Conservation (phyloP, 1,284 basidiomycete genomes). For the Vanrija humicola region DNA sequence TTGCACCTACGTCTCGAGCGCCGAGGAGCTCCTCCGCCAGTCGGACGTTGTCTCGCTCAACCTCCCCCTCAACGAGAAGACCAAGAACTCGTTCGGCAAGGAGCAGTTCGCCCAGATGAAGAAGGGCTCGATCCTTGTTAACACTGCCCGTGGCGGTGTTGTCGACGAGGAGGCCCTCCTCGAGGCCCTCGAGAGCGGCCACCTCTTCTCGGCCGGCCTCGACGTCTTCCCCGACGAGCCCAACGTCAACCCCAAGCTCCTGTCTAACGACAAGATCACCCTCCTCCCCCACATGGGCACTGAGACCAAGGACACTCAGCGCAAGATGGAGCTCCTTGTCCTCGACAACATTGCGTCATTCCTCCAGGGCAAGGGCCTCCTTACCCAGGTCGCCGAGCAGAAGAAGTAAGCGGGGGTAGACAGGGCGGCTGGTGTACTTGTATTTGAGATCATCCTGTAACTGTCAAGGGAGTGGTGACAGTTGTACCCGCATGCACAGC, state of each 20-base stretch:
- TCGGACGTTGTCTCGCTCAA: slow-evolving; percentile 68
- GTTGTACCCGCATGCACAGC: too few species aligned
- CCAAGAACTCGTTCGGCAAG: slow-evolving; percentile 70
- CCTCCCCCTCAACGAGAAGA: slow-evolving; percentile 60
- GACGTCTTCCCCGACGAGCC: slow-evolving; percentile 91
- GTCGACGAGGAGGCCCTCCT: slow-evolving; percentile 83
- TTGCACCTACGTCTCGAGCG: slow-evolving; percentile 61
- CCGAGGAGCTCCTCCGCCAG: slow-evolving; percentile 68
- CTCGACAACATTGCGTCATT: slow-evolving; percentile 45
- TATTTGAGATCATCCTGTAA: too few species aligned
- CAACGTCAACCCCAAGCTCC: slow-evolving; percentile 70
- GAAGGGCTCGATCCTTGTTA: slow-evolving; percentile 74
- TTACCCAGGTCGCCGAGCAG: slow-evolving; percentile 48
- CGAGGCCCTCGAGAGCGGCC: slow-evolving; percentile 72
- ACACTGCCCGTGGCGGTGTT: slow-evolving; percentile 85
- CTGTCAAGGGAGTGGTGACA: too few species aligned
- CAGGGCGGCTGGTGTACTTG: too few species aligned
- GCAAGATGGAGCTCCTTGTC: slow-evolving; percentile 52
- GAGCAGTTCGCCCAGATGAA: slow-evolving; percentile 75
- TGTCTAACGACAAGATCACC: slow-evolving; percentile 74
- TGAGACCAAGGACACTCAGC: slow-evolving; percentile 73
- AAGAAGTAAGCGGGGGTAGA: slow-evolving; percentile 16
- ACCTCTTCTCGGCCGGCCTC: slow-evolving; percentile 77
- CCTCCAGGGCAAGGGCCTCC: slow-evolving; percentile 39
- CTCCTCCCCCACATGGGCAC: slow-evolving; percentile 89